Conservation (phyloP, 2,329 filamentous ascomycete species). For the Nothopassalora personata region DNA sequence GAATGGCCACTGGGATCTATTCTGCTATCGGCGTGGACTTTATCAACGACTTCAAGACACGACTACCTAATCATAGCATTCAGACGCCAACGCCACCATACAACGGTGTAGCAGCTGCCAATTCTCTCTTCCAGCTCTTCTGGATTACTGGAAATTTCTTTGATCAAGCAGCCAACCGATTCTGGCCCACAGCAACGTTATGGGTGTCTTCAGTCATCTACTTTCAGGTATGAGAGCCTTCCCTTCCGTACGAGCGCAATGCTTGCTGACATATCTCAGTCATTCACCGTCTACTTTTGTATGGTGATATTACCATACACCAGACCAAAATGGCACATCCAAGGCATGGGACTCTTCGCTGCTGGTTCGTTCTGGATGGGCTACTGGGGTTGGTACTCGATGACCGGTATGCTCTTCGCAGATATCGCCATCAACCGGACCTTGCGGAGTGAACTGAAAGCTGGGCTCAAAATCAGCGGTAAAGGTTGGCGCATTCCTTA, state of each 20-base stretch:
- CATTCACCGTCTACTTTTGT: conserved; percentile 45
- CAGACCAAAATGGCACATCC: conserved; percentile 38
- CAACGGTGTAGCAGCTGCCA: conserved; percentile 41
- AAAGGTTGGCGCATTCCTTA: conserved; percentile 21
- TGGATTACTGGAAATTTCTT: conserved; percentile 39
- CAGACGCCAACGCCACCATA: conserved; percentile 29
- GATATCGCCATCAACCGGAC: conserved; percentile 20
- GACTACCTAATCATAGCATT: conserved; percentile 37
- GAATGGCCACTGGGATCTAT: conserved; percentile 36
- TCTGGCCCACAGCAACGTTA: conserved; percentile 44
- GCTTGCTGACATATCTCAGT: conserved; percentile 15
- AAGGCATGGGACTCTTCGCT: conserved; percentile 26
- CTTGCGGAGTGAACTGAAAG: conserved; percentile 17
- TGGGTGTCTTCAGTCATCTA: conserved; percentile 44
- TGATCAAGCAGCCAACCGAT: conserved; percentile 38
- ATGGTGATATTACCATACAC: conserved; percentile 46
- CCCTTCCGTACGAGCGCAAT: not conserved
- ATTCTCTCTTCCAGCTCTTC: conserved; percentile 45
- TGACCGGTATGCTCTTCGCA: conserved; percentile 25
- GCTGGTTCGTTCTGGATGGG: conserved; percentile 30
- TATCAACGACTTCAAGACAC: conserved; percentile 36
- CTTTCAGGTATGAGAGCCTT: conserved; percentile 29
- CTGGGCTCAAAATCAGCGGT: conserved; percentile 18
- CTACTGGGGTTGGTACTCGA: conserved; percentile 30
- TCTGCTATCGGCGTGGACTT: conserved; percentile 30